A percentile compares a stretch with the other conserved stretches of the same genome.
These are phyloP conservation scores for Penicillium egyptiacum DNA, from an alignment of 495 filamentous ascomycete genomes.

Conservation along the genomic window DNA sequence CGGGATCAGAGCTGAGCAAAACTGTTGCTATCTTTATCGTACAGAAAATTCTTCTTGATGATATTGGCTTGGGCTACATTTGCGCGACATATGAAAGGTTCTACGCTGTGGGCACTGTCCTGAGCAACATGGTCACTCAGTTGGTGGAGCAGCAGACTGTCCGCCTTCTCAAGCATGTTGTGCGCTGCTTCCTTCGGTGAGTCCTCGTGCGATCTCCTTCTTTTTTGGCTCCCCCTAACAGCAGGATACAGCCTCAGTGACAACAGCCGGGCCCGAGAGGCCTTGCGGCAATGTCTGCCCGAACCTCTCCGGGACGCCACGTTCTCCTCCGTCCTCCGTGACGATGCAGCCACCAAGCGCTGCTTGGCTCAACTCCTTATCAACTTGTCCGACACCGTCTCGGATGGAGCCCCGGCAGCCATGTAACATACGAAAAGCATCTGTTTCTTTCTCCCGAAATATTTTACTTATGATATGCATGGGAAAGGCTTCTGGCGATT, in stretches of 20 bases:
- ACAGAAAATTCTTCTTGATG: conserved; percentile 98
- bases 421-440: conserved; percentile 50
- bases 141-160: conserved; percentile 98
- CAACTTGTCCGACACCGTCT: conserved; percentile 91
- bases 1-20: conserved; percentile 96
- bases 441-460: conserved; percentile 41
- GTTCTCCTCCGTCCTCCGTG: conserved; percentile 92
- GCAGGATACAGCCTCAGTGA: conserved; percentile 71
- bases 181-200: conserved; percentile 92
- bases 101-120: conserved; percentile 94
- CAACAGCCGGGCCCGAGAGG: conserved; percentile 93
- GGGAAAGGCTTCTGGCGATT: conserved; percentile 51
- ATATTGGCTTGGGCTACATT: conserved; percentile 96
- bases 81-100: conserved; percentile 99
- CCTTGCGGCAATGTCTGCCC: conserved; percentile 92
- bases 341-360: conserved; percentile 96
- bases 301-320: conserved; percentile 96
- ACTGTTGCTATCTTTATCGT: conserved; percentile 99
- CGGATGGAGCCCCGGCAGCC: conserved; percentile 56
- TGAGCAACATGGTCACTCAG: conserved; percentile 98
- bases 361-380: conserved; percentile 95
- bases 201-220: conserved; percentile 23
- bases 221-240: conserved; percentile 17
- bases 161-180: conserved; percentile 93
- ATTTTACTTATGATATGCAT: conserved; percentile 52